Percentiles rank a stretch among this genome's conserved stretches.
phyloP scores from a whole-genome alignment of 768 basidiomycete genomes.

The Lactifluus hygrophoroides region DNA sequence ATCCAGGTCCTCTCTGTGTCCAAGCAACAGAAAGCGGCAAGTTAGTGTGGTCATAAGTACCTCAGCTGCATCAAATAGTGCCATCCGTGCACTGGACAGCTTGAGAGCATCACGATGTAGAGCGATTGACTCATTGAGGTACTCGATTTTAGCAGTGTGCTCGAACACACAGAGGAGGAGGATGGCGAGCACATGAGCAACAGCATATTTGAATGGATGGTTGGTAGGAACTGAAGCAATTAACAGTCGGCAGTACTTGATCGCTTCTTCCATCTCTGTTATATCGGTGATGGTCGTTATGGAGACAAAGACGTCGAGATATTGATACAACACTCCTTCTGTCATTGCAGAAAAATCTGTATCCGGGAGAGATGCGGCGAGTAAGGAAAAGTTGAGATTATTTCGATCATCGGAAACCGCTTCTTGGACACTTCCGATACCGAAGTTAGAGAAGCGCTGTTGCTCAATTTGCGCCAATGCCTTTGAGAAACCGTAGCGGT shows the following conservation, averaged over 20 bases:
- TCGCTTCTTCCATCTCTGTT: not conserved
- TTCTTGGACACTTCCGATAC: not conserved
- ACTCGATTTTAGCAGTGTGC: too few relatives aligned
- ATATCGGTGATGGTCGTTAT: not conserved
- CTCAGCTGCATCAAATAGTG: not conserved
- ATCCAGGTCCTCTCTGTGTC: not conserved
- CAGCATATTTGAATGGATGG: not conserved
- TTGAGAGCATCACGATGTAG: not conserved
- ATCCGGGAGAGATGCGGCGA: not conserved
- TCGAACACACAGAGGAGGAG: not conserved
- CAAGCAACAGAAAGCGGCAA: not conserved
- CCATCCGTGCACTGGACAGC: not conserved
- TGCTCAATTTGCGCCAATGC: not conserved
- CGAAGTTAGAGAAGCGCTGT: not conserved
- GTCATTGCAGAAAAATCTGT: not conserved
- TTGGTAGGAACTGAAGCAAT: not conserved
- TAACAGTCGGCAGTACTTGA: not conserved
- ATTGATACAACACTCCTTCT: not conserved
- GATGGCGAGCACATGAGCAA: accelerated
- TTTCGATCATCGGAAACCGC: not conserved
- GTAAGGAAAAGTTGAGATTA: not conserved
- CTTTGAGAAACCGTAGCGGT: too few relatives aligned
- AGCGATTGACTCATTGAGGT: not conserved
- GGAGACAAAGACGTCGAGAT: not conserved
- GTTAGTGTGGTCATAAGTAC: not conserved